Base-by-base conservation (phyloP, 2,329 filamentous ascomycete genomes). In the Penicillium decumbens region DNA sequence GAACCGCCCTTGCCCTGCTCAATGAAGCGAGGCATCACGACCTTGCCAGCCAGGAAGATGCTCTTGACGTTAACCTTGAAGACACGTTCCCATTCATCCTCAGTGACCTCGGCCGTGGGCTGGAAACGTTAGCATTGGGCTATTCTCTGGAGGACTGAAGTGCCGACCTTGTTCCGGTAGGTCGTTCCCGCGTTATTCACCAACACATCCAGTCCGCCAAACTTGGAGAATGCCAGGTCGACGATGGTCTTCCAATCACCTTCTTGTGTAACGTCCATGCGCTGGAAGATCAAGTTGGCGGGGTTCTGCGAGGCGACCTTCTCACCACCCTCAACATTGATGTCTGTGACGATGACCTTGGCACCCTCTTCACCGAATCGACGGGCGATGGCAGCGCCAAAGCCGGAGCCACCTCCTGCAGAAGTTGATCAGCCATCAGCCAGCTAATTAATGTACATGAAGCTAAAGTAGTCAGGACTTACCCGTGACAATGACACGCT, bases 101-200 rank as follows among this genome's bases (percentile, higher is more conserved):
- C 66, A 3, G 72, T 73, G 13, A 74, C 72, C 35, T 72, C 70
- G 5, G 59, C 45, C 1, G 72, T 72, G 0, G 72, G 69, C 65
- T 74, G 8, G 2, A 24, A 9, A 3, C 9, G 23, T 48, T 12
- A 51, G 46, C 20, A 37, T 10, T 12, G 0, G 3, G 4, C 12
- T n/a, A 13, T 27, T 20, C 27, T 42, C 15, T 12, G 12, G n/a
- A 29, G 20, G 12, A 23, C 23, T 5, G 4, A n/a, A 9, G 6
- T 28, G 12, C 54, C 9, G 9, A 69, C 69, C 65, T 72, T 72
- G 54, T 72, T 72, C 45, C 61, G 61, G 61, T 69, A 72, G 13
- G 62, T 63, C 13, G 65, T 72, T 10, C 75, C 75, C 6, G 75
- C 74, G 62, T 77, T 77, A 50, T 77, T 77, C 37, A 77, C 67